Conservation (phyloP, 2,329 filamentous ascomycete species). For the Bipolaris cookei region DNA sequence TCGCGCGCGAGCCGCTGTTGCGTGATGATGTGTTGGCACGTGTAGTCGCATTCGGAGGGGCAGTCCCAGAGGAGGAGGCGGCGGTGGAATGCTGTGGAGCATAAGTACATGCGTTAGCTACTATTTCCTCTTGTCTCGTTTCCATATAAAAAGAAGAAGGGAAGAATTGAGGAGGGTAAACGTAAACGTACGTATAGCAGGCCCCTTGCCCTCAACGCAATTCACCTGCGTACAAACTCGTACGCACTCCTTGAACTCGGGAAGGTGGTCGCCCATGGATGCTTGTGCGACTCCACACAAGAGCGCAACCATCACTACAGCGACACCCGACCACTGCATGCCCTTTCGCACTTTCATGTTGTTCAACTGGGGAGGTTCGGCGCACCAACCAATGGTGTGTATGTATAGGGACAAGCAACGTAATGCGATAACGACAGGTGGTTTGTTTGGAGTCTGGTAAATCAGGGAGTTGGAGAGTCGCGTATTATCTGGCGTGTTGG, state of each 20-base stretch:
- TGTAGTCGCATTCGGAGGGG: constrained; percentile 93
- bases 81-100: constrained; percentile 72
- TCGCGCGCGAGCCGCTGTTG: constrained; percentile 69
- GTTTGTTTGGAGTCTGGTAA: neutral
- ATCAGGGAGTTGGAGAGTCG: neutral
- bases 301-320: constrained; percentile 31
- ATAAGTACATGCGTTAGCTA: neutral
- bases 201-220: neutral
- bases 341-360: constrained; percentile 38
- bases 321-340: constrained; percentile 34
- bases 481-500: neutral
- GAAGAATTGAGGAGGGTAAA: no score
- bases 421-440: neutral
- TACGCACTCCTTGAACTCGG: constrained; percentile 87
- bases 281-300: constrained; percentile 59
- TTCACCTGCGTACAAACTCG: constrained; percentile 55
- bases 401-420: neutral
- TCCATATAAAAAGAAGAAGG: neutral
- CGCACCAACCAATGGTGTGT: neutral
- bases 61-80: constrained; percentile 92
- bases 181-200: neutral
- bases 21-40: constrained; percentile 93
- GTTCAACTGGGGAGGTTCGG: neutral
- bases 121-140: no score
- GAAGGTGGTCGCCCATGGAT: constrained; percentile 81